These are phyloP conservation scores for Globisporangium middletonii DNA, from an alignment of 352 stramenopile genomes.

Conservation along the genomic window DNA sequence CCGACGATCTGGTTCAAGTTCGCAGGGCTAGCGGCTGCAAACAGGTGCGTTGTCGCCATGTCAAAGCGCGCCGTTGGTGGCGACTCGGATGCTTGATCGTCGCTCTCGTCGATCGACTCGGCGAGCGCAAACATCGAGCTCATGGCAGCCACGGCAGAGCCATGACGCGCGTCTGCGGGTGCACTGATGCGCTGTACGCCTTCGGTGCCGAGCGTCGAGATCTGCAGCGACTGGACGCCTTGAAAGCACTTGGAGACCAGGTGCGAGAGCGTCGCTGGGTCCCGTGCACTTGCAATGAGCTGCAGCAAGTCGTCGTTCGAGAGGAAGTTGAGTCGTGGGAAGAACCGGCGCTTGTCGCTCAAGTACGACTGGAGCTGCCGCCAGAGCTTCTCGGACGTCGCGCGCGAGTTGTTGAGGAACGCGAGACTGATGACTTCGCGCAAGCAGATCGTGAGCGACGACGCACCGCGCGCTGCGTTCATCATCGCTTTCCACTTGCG, in stretches of 20 bases:
- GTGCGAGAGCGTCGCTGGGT: slow-evolving; percentile 23
- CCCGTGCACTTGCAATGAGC: slow-evolving; percentile 39
- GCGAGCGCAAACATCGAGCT: slow-evolving; percentile 5
- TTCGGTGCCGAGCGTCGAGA: slow-evolving; percentile 12
- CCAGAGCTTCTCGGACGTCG: slow-evolving; percentile 51
- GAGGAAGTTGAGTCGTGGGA: slow-evolving; percentile 56
- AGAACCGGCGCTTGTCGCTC: slow-evolving; percentile 49
- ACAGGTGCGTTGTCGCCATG: too few species aligned
- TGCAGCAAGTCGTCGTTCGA: slow-evolving; percentile 58
- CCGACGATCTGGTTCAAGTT: slow-evolving; percentile 33
- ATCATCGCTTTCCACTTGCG: slow-evolving; percentile 74
- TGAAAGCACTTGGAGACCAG: slow-evolving; percentile 50
- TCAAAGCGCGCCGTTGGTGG: too few species aligned
- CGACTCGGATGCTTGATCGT: background rate
- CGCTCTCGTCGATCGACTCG: slow-evolving; percentile 11
- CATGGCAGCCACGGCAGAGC: background rate
- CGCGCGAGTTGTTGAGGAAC: slow-evolving; percentile 37
- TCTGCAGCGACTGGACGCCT: slow-evolving; percentile 28
- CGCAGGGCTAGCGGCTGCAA: background rate
- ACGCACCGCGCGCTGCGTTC: slow-evolving; percentile 37
- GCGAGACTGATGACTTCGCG: slow-evolving; percentile 48
- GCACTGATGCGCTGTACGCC: background rate
- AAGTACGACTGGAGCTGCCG: slow-evolving; percentile 46
- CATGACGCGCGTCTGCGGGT: background rate
- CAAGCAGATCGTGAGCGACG: slow-evolving; percentile 45